A percentile compares a stretch with the other conserved stretches of the same genome.
Conservation (phyloP, 805 yeast species). For the Myxozyma vanderwaltii region DNA sequence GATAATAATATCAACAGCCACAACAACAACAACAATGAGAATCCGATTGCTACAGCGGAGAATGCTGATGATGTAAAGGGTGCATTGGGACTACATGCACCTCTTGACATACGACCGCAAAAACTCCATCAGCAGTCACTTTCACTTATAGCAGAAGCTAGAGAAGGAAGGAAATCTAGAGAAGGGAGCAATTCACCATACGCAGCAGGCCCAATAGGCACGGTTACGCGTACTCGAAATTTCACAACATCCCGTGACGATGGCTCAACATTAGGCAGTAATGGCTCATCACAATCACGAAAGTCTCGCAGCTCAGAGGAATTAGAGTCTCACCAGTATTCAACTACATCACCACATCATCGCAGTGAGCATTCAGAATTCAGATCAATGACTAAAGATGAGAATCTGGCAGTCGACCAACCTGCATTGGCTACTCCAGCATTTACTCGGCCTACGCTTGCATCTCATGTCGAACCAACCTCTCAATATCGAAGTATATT, state of each 20-base stretch:
- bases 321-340: neutral
- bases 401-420: neutral
- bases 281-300: neutral
- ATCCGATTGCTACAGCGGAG: neutral
- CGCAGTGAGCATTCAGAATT: neutral
- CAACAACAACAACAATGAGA: too few relatives aligned
- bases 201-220: conserved; percentile 27
- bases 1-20: too few relatives aligned
- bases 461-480: conserved; percentile 32
- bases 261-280: neutral
- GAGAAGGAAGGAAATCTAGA: conserved; percentile 14
- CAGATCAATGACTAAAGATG: neutral
- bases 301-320: neutral
- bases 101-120: neutral
- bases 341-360: neutral
- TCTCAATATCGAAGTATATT: conserved; percentile 40
- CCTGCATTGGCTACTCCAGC: conserved; percentile 26
- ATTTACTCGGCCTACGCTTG: conserved; percentile 22
- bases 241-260: neutral
- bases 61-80: neutral
- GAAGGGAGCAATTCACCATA: conserved; percentile 10
- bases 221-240: neutral
- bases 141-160: neutral
- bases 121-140: neutral
- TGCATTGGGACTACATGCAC: neutral